Evolutionary conservation across 345 rosid species (phyloP), one percentile per base, ranked within the genome.

Genomic region (Stellera chamaejasme): DNA sequence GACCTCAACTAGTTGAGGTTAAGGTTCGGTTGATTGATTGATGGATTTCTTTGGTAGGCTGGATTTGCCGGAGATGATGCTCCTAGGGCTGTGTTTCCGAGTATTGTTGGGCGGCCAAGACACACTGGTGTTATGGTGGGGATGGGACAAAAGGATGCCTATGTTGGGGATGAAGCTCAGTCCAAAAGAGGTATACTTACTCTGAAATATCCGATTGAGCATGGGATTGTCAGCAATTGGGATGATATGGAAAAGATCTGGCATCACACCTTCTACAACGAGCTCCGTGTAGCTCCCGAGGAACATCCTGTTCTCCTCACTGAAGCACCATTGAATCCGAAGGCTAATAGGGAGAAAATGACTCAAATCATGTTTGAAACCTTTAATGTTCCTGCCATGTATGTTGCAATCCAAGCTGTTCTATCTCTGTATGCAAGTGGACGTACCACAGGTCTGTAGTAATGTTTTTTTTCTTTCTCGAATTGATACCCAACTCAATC

Each of bases 41-140:
- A 49, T 60, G 7, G 36, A n/a, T 43, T 2, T 16, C 19, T 50
- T 62, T 12, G 2, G 0, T 61, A 79, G 82, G 84, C 84, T 50
- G 84, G 82, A 16, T 76, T 76, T 63, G 84, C 82, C 42, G 84
- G 84, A 59, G 84, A 79, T 47, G 82, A 79, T 72, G 84, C 84
- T 12, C 84, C 84, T 9, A 79, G 82, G 45, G 84, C 82, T 15
- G 81, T 81, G 62, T 81, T 73, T 63, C 83, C 84, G 27, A 82
- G 88, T 69, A 82, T 82, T 50, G 88, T 82, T 56, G 84, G 88
- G 39, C 78, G 84, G 54, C 82, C 84, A 41, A 77, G 88, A 58
- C 84, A 82, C 67, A 70, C 84, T 10, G 82, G 88, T 64, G 84
- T 82, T 52, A 79, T 79, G 84, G 84, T 79, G 55, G 84, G 84